A percentile compares a stretch with the other conserved stretches of the same genome.
phyloP scores from a whole-genome alignment of 768 basidiomycete species.

The Crassisporium funariophilum region DNA sequence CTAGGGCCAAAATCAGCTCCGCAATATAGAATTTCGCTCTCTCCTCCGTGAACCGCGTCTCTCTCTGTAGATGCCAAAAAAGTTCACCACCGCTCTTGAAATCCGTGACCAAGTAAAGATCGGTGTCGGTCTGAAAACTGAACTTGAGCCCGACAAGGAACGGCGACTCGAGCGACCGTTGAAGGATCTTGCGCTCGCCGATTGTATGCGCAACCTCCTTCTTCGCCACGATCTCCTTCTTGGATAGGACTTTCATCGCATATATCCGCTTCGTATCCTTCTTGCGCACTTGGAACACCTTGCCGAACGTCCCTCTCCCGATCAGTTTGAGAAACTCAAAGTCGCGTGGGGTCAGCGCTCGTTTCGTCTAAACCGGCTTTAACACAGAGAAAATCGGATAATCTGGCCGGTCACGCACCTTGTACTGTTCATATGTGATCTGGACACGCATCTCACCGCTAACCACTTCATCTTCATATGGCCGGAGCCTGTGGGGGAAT shows the following conservation, averaged over 20 bases:
- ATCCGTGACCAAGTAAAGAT: slow-evolving; percentile 96
- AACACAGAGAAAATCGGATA: slow-evolving; percentile 4
- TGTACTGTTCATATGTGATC: slow-evolving; percentile 89
- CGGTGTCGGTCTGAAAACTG: slow-evolving; percentile 93
- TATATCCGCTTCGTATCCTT: slow-evolving; percentile 98
- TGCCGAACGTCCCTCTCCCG: slow-evolving; percentile 96
- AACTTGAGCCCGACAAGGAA: slow-evolving; percentile 99
- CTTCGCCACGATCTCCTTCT: slow-evolving; percentile 98
- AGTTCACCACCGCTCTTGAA: slow-evolving; percentile 99
- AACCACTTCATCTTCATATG: slow-evolving; percentile 79
- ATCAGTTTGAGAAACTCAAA: slow-evolving; percentile 99
- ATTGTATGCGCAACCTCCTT: slow-evolving; percentile 99
- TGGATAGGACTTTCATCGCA: slow-evolving; percentile 98
- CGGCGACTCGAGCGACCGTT: slow-evolving; percentile 88
- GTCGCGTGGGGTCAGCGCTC: slow-evolving; percentile 88
- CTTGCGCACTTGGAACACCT: slow-evolving; percentile 99
- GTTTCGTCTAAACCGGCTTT: slow-evolving; percentile 61
- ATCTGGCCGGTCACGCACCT: slow-evolving; percentile 54
- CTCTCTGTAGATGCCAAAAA: slow-evolving; percentile 97
- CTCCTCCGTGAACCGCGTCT: slow-evolving; percentile 92
- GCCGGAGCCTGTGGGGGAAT: slow-evolving; percentile 55
- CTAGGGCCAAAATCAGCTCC: slow-evolving; percentile 91
- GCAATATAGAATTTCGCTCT: slow-evolving; percentile 96
- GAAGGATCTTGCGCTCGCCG: slow-evolving; percentile 98
- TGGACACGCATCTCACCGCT: slow-evolving; percentile 95